Evolutionary conservation across 169 alveolate genomes (phyloP).

Genomic region (Plasmodium cynomolgi): DNA sequence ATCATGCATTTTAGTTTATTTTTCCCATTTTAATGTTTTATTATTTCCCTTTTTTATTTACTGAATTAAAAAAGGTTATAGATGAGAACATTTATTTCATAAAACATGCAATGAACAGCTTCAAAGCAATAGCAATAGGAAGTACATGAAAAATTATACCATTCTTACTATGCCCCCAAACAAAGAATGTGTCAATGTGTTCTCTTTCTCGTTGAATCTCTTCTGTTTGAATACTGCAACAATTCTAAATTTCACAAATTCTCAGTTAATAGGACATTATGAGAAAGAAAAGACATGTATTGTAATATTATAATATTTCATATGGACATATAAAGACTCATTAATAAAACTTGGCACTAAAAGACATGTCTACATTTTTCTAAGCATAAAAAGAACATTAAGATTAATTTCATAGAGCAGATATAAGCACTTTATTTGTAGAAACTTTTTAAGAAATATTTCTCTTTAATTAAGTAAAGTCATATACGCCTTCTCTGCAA

Average conservation of each 20-base stretch:
- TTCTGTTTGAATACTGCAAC: background rate
- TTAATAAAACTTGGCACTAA: background rate
- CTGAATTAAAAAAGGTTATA: background rate
- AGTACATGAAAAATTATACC: background rate
- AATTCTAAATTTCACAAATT: background rate
- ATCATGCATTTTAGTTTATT: background rate
- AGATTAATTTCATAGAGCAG: background rate
- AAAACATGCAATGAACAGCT: background rate
- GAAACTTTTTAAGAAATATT: background rate
- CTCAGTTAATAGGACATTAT: background rate
- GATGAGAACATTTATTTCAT: background rate
- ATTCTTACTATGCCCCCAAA: background rate
- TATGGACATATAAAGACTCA: background rate
- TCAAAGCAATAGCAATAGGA: background rate
- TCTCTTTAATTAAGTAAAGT: background rate
- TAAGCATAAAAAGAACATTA: background rate
- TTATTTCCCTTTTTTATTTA: background rate
- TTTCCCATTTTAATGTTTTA: background rate
- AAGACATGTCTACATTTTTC: background rate
- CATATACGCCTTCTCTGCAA: background rate
- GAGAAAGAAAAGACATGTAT: background rate
- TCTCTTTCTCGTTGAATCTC: background rate
- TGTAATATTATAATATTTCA: background rate
- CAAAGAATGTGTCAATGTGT: background rate
- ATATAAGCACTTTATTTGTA: background rate